Base-by-base conservation (phyloP, 2,329 filamentous ascomycete genomes). In the Colletotrichum spaethianum region DNA sequence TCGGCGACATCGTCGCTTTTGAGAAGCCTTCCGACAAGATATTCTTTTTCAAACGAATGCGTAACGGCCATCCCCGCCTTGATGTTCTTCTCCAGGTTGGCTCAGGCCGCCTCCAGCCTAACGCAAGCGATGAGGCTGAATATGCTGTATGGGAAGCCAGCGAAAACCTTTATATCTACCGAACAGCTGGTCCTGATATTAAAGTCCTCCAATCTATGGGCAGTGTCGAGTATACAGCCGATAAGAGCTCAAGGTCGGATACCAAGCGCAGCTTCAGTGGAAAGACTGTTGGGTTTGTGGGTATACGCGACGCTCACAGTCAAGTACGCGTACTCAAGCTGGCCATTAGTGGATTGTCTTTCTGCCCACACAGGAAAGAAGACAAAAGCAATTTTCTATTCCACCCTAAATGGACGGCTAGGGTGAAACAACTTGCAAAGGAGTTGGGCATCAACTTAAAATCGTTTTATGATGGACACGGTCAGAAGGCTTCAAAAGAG, bases 371-470 rank as follows among this genome's bases (percentile, higher is more conserved):
- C 3, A 5, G 50, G 11, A 9, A 59, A 2, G 6, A 14, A 12
- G 8, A 52, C 1, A 14, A 4, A 0, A 1, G 38, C 0, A 33
- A 79, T 0, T 76, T 84, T 0, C 42, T 78, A 1, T 82, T 83
- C 64, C 40, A 55, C 1, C 3, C 28, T 1, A 62, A 77, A 6
- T 85, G 82, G 82, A 75, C 78, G 0, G 52, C 62, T 0, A 75
- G 80, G 0, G 80, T 78, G 0, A 75, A 83, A 0, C 42, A 70
- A 1, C 44, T 84, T 1, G 80, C 78, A 1, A 70, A 63, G 6
- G 33, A 78, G 0, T 74, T 85, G 4, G 78, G 76, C 0, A 18
- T 83, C n/a, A 73, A 73, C 2, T 77, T 83, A 72, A 64, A 63
- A 6, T 67, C 78, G 0, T 76, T 78, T 0, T 83, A 77, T 23